Percentiles rank a stretch among this genome's conserved stretches.
phyloP scores from a whole-genome alignment of 2,329 filamentous ascomycete species.

The Colletotrichum salicis region DNA sequence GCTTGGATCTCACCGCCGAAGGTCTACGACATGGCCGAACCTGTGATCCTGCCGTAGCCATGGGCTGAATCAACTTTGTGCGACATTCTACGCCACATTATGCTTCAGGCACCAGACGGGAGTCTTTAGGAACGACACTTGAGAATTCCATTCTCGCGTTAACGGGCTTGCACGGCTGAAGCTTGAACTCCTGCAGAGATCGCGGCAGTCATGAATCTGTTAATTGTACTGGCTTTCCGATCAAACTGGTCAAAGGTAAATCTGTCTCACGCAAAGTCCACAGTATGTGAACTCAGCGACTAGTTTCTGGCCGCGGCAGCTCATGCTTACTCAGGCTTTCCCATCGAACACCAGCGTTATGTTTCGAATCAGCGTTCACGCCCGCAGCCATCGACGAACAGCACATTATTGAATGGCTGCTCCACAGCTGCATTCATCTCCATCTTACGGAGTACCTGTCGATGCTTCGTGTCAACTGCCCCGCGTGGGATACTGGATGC shows the following conservation, averaged over 20 bases:
- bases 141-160: background rate
- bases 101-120: background rate
- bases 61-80: background rate
- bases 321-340: background rate
- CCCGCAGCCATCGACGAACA: background rate
- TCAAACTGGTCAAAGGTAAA: background rate
- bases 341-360: background rate
- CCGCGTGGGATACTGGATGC: background rate
- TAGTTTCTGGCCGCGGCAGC: background rate
- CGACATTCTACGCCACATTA: background rate
- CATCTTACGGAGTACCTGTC: background rate
- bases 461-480: background rate
- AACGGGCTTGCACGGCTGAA: background rate
- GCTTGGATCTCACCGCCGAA: conserved; percentile 24
- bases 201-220: background rate
- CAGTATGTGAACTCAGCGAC: background rate
- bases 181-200: background rate
- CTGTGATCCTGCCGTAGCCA: background rate
- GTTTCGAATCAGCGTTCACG: background rate
- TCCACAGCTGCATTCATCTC: background rate
- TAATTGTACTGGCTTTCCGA: background rate
- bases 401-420: background rate
- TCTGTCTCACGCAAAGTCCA: background rate
- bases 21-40: conserved; percentile 16
- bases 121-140: background rate